Base-by-base conservation (phyloP, 75 land plant species). In the Isoetes taiwanensis region DNA sequence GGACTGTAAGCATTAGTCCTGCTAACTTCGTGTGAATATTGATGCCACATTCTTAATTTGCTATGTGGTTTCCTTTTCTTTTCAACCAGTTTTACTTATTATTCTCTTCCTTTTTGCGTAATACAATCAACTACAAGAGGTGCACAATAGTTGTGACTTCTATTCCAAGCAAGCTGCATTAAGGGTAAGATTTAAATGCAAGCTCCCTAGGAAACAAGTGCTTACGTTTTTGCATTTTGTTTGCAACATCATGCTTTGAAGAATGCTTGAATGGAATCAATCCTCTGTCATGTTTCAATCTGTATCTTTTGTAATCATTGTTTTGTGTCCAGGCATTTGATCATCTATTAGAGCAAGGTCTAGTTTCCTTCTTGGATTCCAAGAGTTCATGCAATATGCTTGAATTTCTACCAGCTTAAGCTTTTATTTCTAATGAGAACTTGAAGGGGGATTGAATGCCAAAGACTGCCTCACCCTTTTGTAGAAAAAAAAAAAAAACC, bases 321-420 rank as follows among this genome's bases (percentile, higher is more conserved):
- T 28, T 56, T 12, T 46, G 26, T 41, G 25, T 73, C 38, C 74
- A 91, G 94, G 97, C 95, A 6, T 91, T 91, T 73, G 97, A 91
- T 57, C 88, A 91, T 42, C 83, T 91, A 65, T 40, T 91, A 37
- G 85, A 84, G 28, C 70, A 79, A 32, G 78, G 79, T 63, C 48
- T 91, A 54, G 70, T 91, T 25, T 32, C 63, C 39, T 87, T 76
- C 62, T 28, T 63, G 19, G 95, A 91, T 46, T 63, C 59, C 33
- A 76, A 76, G 54, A 75, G 70, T 30, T 59, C 68, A 1, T 61
- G 30, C 48, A 76, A 67, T 32, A 68, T 86, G 37, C 40, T 78
- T 33, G 85, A 88, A 40, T 83, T 74, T 63, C 83, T 83, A 25
- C 80, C 97, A 9, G 95, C 77, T 62, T 81, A 79, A 57, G 71